Evolutionary conservation across 2,329 filamentous ascomycete species (phyloP).

Genomic region (Aspergillus luchuensis): DNA sequence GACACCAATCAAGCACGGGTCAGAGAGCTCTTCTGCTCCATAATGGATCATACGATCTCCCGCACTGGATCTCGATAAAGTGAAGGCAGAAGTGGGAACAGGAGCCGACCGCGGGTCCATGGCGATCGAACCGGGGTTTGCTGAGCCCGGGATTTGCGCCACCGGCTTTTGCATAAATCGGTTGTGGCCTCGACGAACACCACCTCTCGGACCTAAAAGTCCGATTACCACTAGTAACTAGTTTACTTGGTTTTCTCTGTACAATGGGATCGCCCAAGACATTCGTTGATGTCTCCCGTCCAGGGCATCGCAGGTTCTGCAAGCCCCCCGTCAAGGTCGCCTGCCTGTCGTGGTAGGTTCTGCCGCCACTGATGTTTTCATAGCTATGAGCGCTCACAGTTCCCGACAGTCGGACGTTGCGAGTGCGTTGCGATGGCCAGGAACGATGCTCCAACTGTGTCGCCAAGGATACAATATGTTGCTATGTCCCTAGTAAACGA

Average conservation of each 20-base stretch:
- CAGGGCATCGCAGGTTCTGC: conserved; percentile 9
- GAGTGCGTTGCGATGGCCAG: conserved; percentile 53
- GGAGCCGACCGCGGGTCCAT: too few species aligned
- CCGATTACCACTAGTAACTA: neutral
- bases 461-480: conserved; percentile 30
- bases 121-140: neutral
- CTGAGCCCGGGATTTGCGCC: neutral
- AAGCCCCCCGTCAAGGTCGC: conserved; percentile 54
- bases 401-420: conserved; percentile 45
- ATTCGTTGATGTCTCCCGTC: neutral
- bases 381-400: neutral
- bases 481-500: conserved; percentile 6
- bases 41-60: neutral
- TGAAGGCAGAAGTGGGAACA: neutral
- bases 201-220: too few species aligned
- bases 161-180: neutral
- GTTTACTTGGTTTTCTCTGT: neutral
- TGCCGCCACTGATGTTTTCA: too few species aligned
- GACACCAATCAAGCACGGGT: neutral
- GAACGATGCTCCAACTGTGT: conserved; percentile 42
- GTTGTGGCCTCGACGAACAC: too few species aligned
- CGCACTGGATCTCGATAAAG: neutral
- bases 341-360: conserved; percentile 53
- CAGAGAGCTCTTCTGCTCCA: neutral
- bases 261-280: neutral